phyloP scores from a whole-genome alignment of 1,284 basidiomycete species.

The Moesziomyces parantarcticus region DNA sequence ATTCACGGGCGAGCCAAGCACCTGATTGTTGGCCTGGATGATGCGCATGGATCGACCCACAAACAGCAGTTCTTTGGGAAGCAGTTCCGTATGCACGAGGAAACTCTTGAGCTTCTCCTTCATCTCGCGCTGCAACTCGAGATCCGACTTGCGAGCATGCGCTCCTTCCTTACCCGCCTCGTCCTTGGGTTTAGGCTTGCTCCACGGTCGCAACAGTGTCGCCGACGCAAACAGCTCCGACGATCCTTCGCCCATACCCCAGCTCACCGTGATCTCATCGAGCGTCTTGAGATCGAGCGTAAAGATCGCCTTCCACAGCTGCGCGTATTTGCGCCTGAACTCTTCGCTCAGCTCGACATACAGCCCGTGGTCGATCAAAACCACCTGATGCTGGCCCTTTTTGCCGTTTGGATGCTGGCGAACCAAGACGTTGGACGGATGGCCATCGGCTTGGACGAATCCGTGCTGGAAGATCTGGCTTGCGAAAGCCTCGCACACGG shows the following conservation, averaged over 20 bases:
- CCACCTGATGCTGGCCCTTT: slow-evolving; percentile 55
- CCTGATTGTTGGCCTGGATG: slow-evolving; percentile 62
- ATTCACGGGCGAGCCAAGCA: slow-evolving; percentile 62
- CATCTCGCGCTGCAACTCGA: slow-evolving; percentile 51
- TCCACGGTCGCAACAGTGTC: slow-evolving; percentile 60
- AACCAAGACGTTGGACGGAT: slow-evolving; percentile 57
- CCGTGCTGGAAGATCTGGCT: slow-evolving; percentile 64
- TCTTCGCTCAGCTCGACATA: slow-evolving; percentile 57
- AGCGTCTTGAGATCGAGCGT: slow-evolving; percentile 54
- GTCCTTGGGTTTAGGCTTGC: slow-evolving; percentile 41
- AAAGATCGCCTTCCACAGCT: slow-evolving; percentile 62
- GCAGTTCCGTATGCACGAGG: slow-evolving; percentile 57
- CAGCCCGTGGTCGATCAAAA: slow-evolving; percentile 62
- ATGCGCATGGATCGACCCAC: slow-evolving; percentile 59
- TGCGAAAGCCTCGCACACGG: slow-evolving; percentile 59
- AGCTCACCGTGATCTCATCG: slow-evolving; percentile 49
- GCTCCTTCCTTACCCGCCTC: slow-evolving; percentile 11
- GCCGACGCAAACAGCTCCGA: slow-evolving; percentile 61
- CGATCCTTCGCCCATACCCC: slow-evolving; percentile 59
- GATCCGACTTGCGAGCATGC: slow-evolving; percentile 41
- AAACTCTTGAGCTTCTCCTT: slow-evolving; percentile 58
- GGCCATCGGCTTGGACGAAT: slow-evolving; percentile 61
- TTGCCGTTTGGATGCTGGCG: slow-evolving; percentile 56
- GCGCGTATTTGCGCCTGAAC: slow-evolving; percentile 58
- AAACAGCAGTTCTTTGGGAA: slow-evolving; percentile 63